Evolutionary conservation across 208 protist genomes (phyloP).

Genomic region (Balamuthia mandrillaris): DNA sequence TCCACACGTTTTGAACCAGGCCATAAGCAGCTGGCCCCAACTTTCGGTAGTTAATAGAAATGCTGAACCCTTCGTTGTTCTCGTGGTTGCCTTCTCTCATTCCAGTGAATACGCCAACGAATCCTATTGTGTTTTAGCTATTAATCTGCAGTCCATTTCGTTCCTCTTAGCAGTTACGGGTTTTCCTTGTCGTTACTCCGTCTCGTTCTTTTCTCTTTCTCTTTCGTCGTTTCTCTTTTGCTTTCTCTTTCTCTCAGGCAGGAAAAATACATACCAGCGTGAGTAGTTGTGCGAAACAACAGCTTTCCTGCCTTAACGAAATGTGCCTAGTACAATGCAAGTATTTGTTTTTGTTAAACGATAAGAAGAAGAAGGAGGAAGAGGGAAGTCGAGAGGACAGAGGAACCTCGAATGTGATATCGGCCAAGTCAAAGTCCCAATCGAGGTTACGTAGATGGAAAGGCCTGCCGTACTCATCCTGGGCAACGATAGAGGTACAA

Average conservation of each 20-base stretch:
- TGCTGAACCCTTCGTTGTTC: neutral
- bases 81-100: neutral
- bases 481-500: neutral
- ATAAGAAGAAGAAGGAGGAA: too few species aligned
- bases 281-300: neutral
- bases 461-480: neutral
- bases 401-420: neutral
- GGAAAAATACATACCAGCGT: neutral
- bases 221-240: too few species aligned
- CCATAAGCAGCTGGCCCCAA: neutral
- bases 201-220: too few species aligned
- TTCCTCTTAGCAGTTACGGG: too few species aligned
- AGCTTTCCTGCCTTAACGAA: neutral
- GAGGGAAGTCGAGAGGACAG: too few species aligned
- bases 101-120: neutral
- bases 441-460: neutral
- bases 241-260: too few species aligned
- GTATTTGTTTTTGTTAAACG: too few species aligned
- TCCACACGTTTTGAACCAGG: neutral
- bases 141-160: too few species aligned
- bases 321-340: too few species aligned
- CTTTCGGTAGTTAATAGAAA: neutral
- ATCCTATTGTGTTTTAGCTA: neutral
- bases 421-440: neutral
- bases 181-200: too few species aligned